A percentile compares a stretch with the other conserved stretches of the same genome.
Conservation (phyloP, 75 land plant species). For the Ceratopteris richardii region DNA sequence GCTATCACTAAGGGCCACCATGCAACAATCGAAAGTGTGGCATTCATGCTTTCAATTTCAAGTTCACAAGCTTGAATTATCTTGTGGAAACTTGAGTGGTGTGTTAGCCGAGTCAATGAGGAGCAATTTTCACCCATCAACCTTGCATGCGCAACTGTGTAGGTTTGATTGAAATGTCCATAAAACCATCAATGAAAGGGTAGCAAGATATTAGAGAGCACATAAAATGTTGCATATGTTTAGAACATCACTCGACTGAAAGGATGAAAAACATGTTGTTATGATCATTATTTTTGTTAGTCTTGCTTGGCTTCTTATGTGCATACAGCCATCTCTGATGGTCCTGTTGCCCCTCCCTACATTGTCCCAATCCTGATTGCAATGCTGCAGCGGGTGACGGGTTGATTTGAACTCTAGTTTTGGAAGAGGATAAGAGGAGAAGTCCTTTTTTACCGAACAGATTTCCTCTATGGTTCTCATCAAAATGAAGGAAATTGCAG, state of each 20-base stretch:
- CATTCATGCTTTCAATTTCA: conserved; percentile 60
- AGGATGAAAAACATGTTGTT: conserved; percentile 23
- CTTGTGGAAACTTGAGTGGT: conserved; percentile 68
- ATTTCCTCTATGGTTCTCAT: too few species aligned
- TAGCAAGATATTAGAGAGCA: conserved; percentile 8
- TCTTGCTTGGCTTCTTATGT: conserved; percentile 58
- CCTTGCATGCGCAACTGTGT: too few species aligned
- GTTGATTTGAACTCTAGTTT: conserved; percentile 39
- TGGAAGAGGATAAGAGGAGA: conserved; percentile 38
- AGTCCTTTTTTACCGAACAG: too few species aligned
- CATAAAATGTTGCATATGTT: conserved; percentile 57
- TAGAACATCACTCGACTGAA: conserved; percentile 30
- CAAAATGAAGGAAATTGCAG: too few species aligned
- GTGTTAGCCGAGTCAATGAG: too few species aligned
- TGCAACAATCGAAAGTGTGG: conserved; percentile 38
- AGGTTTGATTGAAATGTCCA: too few species aligned
- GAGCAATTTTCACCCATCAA: too few species aligned
- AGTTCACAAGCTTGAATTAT: conserved; percentile 43
- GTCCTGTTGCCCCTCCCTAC: conserved; percentile 56
- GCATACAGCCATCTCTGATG: conserved; percentile 48
- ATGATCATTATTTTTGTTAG: conserved; percentile 52
- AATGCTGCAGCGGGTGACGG: conserved; percentile 49
- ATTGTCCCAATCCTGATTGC: conserved; percentile 66
- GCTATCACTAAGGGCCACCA: conserved; percentile 57
- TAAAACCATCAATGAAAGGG: too few species aligned